A percentile compares a stretch with the other conserved stretches of the same genome.
Evolutionary conservation across 768 basidiomycete genomes (phyloP).

Genomic region (Hygrophorus pudorinus): DNA sequence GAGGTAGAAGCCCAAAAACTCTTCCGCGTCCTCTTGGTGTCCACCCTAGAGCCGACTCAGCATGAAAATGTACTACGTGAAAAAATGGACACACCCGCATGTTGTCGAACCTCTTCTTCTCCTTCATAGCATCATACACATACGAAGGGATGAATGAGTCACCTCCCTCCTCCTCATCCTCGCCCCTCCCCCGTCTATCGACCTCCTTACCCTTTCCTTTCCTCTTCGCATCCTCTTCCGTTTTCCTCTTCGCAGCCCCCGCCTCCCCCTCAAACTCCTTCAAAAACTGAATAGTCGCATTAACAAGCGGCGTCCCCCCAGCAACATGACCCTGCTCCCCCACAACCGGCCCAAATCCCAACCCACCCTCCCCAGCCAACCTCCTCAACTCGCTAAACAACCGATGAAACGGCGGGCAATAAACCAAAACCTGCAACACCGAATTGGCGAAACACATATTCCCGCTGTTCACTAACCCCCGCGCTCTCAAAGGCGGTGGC

Average conservation of each 20-base stretch:
- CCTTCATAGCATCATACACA: constrained; percentile 89
- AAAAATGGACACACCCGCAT: constrained; percentile 60
- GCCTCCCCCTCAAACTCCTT: constrained; percentile 51
- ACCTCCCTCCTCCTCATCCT: constrained; percentile 38
- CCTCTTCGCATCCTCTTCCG: constrained; percentile 13
- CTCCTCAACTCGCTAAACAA: constrained; percentile 66
- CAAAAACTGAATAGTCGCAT: constrained; percentile 65
- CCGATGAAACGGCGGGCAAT: constrained; percentile 77
- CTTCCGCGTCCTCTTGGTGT: constrained; percentile 96
- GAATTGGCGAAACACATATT: constrained; percentile 99
- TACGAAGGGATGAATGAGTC: constrained; percentile 79
- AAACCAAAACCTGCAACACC: constrained; percentile 83
- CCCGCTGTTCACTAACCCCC: constrained; percentile 87
- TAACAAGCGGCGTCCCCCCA: constrained; percentile 44
- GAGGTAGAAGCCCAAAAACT: constrained; percentile 95
- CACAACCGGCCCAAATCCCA: constrained; percentile 17
- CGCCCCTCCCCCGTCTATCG: background rate
- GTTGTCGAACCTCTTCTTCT: constrained; percentile 85
- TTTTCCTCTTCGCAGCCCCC: constrained; percentile 15
- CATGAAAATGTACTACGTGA: constrained; percentile 3
- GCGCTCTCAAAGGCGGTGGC: constrained; percentile 39
- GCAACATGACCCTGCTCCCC: constrained; percentile 19
- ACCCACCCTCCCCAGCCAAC: constrained; percentile 24
- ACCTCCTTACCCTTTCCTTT: constrained; percentile 29
- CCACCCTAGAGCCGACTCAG: constrained; percentile 45